Base-by-base conservation (phyloP, 495 filamentous ascomycete species). In the Trichoderma reesei region DNA sequence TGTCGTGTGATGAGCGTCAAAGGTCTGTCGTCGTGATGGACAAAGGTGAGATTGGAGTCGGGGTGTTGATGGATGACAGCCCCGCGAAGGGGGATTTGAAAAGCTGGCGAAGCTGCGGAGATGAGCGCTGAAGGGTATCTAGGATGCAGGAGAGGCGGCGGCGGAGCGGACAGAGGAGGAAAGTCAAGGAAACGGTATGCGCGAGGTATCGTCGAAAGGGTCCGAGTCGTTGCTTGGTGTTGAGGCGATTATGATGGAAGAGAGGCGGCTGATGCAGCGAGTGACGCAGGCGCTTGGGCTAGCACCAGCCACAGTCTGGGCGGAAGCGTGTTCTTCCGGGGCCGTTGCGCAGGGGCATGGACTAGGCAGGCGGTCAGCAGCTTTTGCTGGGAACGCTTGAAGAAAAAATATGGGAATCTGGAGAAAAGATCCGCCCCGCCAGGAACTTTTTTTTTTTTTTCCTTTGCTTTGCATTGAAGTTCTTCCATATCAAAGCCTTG, bases 331-430 rank as follows among this genome's bases (percentile, higher is more conserved):
- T 56, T 56, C 11, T 56, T 56, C 51, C 51, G 51, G 26, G 34
- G 10, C 51, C 51, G 51, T 9, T 20, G 14, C 9, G 51, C 51
- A 56, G 6, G 26, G 51, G 51, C 16, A 18, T 20, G 26, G 34
- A 36, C 51, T 56, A 36, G 51, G 51, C 10, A 56, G 26, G 51
- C 51, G 51, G 51, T 56, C 51, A 56, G 51, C 4, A 56, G 31
- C 51, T 56, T 33, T 26, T 31, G 26, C 51, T 56, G 51, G 51
- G 20, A 26, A 14, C 14, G 14, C 18, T 11, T 13, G 51, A 56
- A 56, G 34, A 56, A 56, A 56, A 13, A 56, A 33, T 36, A 56
- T 56, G 51, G 44, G 51, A 56, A 56, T n/a, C 51, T 56, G 26
- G 51, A 56, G 51, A 36, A 39, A 26, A 8, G 51, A 56, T 34